Evolutionary conservation across 2,329 filamentous ascomycete species (phyloP), one percentile per base, ranked within the genome.

Genomic region (Alternaria panax): DNA sequence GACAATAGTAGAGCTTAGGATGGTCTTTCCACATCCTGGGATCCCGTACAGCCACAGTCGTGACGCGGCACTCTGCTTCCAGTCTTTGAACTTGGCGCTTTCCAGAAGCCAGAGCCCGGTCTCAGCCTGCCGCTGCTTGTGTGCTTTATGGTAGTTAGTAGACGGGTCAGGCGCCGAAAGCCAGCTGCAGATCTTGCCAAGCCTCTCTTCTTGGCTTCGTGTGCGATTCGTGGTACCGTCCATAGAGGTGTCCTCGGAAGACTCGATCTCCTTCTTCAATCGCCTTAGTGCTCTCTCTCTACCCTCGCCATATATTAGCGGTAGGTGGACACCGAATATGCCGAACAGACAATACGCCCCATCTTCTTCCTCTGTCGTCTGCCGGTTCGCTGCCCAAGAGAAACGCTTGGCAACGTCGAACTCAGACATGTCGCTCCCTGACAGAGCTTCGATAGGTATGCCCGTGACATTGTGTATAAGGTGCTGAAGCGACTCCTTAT

Each of bases 1-100:
- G 0, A 32, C 0, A 22, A 81, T 62, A 2, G 71, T 77, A 11
- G 75, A 80, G 57, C 74, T 76, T 1, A 81, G 69, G 53, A 81
- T 68, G 0, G 78, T 81, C 62, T 82, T 82, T 11, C 80, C 79
- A 51, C 79, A 81, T 40, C 80, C 79, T 20, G 77, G 72, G 32
- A 79, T 80, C 2, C 79, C 77, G 62, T 78, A 55, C 8, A 81
- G 70, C 78, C 77, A 81, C 0, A 81, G 57, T 54, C 70, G 69
- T 5, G 74, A 79, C 16, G 66, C 66, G 18, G 52, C 30, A 12
- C 51, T 45, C 1, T 32, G 62, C 55, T 74, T 79, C 79, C 78
- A 81, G 16, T 43, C 36, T 0, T 12, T 18, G 55, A 76, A 80
- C 7, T 55, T 24, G 18, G 36, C 58, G 7, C 60, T 28, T 24